Evolutionary conservation across 2,329 filamentous ascomycete genomes (phyloP).

Genomic region (Coleophoma eucalyptorum): DNA sequence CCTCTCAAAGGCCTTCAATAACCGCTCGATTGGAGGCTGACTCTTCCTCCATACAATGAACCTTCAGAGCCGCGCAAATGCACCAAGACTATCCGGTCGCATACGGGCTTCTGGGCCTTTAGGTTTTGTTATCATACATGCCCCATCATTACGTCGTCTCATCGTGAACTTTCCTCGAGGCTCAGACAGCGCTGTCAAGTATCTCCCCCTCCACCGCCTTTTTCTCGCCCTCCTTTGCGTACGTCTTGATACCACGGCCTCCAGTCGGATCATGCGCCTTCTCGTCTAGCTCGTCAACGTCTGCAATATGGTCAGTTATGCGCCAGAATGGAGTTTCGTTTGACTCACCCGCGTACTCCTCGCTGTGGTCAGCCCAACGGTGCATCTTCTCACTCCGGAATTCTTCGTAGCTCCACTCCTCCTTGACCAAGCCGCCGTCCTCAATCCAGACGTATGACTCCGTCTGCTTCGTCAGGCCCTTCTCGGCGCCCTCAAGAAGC

Average conservation of each 20-base stretch:
- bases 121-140: neutral
- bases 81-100: neutral
- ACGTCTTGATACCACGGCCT: conserved; percentile 4
- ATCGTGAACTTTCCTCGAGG: neutral
- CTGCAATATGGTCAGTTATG: conserved; percentile 3
- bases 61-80: neutral
- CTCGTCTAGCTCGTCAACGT: conserved; percentile 6
- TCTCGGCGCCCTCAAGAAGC: conserved; percentile 33
- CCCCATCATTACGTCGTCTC: neutral
- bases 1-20: neutral
- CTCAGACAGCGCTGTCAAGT: neutral
- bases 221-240: neutral
- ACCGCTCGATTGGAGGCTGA: neutral
- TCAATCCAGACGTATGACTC: conserved; percentile 63
- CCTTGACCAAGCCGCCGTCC: conserved; percentile 53
- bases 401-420: conserved; percentile 85
- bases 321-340: neutral
- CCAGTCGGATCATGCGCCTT: conserved; percentile 8
- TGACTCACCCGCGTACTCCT: conserved; percentile 20
- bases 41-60: neutral
- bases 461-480: conserved; percentile 45
- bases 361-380: conserved; percentile 32
- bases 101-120: neutral
- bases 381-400: conserved; percentile 74
- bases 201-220: neutral